Conservation (phyloP, 352 stramenopile genomes). For the Pythium apleroticum region DNA sequence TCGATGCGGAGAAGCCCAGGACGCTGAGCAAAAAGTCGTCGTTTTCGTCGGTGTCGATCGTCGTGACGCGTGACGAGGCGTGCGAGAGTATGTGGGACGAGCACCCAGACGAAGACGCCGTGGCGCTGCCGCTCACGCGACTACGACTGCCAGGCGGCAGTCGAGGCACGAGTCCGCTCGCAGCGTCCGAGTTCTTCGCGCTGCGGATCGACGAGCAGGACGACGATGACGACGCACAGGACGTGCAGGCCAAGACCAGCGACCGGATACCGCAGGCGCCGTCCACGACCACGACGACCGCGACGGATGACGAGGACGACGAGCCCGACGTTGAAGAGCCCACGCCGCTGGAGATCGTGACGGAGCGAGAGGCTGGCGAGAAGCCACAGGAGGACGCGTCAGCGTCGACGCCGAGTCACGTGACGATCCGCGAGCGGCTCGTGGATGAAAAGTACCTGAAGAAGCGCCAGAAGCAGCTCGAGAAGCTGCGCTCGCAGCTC, state of each 20-base stretch:
- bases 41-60: constrained; percentile 20
- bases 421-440: constrained; percentile 44
- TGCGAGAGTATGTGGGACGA: constrained; percentile 82
- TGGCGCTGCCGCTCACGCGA: constrained; percentile 9
- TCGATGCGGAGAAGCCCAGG: background rate
- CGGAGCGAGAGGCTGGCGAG: background rate
- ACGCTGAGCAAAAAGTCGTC: constrained; percentile 21
- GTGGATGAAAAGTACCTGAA: constrained; percentile 78
- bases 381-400: background rate
- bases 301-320: constrained; percentile 20
- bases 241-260: constrained; percentile 14
- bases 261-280: constrained; percentile 13
- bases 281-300: background rate
- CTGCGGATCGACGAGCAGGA: constrained; percentile 26
- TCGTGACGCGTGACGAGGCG: constrained; percentile 70
- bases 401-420: constrained; percentile 23
- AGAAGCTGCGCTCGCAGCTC: constrained; percentile 59
- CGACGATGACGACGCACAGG: constrained; percentile 33
- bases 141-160: background rate
- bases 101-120: constrained; percentile 36
- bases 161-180: constrained; percentile 11
- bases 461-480: constrained; percentile 74
- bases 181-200: constrained; percentile 12
- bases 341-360: constrained; percentile 20
- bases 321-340: constrained; percentile 25